Evolutionary conservation across 1,139 yeast genomes (phyloP).

Genomic region (Debaryomyces sp.): DNA sequence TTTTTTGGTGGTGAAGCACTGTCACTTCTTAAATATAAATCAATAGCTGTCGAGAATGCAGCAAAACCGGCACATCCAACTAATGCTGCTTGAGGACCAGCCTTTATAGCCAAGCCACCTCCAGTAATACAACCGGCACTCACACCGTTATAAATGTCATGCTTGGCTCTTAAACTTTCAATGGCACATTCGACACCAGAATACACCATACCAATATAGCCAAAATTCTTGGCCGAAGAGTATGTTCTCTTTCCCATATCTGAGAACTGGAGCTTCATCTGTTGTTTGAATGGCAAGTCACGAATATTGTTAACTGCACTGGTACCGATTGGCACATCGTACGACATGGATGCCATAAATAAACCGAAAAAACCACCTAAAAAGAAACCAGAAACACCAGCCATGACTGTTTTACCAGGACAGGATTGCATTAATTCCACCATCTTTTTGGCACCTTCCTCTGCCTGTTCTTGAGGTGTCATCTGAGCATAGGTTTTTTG

Average conservation of each 20-base stretch:
- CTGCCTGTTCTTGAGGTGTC: constrained; percentile 93
- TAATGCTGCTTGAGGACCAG: constrained; percentile 92
- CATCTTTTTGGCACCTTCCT: constrained; percentile 85
- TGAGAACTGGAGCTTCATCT: constrained; percentile 84
- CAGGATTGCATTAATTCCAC: constrained; percentile 87
- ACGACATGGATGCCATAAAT: constrained; percentile 93
- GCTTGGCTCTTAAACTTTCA: constrained; percentile 85
- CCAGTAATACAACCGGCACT: constrained; percentile 96
- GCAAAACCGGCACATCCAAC: constrained; percentile 98
- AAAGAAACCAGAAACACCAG: constrained; percentile 94
- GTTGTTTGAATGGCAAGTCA: constrained; percentile 89
- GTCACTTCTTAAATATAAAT: constrained; percentile 85
- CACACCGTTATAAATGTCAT: constrained; percentile 89
- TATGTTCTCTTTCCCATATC: constrained; percentile 92
- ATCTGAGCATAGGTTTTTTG: constrained; percentile 61
- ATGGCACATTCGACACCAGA: constrained; percentile 94
- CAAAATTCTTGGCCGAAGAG: constrained; percentile 90
- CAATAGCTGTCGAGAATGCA: constrained; percentile 92
- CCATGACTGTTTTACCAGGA: constrained; percentile 90
- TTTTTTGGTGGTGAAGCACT: constrained; percentile 82
- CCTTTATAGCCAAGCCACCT: constrained; percentile 82
- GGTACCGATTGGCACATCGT: constrained; percentile 76
- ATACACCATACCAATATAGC: constrained; percentile 90
- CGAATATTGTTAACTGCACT: constrained; percentile 59
- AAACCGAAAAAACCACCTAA: constrained; percentile 96